Base-by-base conservation (phyloP, 2,329 filamentous ascomycete species). In the Ceratocystis colombiana region DNA sequence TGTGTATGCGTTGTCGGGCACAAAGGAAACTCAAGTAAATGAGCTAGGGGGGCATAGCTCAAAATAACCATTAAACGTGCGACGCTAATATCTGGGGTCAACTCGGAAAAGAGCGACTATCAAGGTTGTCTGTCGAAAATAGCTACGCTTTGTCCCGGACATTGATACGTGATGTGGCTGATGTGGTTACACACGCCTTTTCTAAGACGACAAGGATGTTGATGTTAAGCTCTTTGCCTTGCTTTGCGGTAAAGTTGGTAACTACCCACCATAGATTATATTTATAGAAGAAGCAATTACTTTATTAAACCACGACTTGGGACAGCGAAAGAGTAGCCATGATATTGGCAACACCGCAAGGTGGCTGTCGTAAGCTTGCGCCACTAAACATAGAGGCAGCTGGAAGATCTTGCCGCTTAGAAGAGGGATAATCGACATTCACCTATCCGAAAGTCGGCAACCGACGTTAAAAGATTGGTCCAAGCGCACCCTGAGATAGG, bases 381-480 rank as follows among this genome's bases (percentile, higher is more conserved):
- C 48, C 20, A 50, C 48, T 8, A 22, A 10, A 12, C 48, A 20
- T 20, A 4, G 20, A 50, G 48, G 48, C 25, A 50, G 22, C 22
- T 20, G 48, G 22, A 50, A 12, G 37, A 50, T 50, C 48, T 50
- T 25, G n/a, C 7, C 48, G 48, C 22, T 50, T 41, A 12, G 37
- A 15, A 22, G 48, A 3, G 25, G n/a, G 48, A 25, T 8, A 20
- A 50, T 50, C 48, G 48, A 25, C 48, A 50, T 50, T 50, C 48
- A 20, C 48, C n/a, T 50, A 50, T 50, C 48, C 48, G 48, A 50
- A 50, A 50, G 48, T 20, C 10, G 48, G 22, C n/a, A 50, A 50
- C 48, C 22, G 17, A 22, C 17, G 20, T 48, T 48, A 48, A n/a
- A n/a, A 48, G 46, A 22, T 22, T 50, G 48, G 48, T 2, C 48